Conservation (phyloP, 768 basidiomycete genomes). For the Nidula microcarpa region DNA sequence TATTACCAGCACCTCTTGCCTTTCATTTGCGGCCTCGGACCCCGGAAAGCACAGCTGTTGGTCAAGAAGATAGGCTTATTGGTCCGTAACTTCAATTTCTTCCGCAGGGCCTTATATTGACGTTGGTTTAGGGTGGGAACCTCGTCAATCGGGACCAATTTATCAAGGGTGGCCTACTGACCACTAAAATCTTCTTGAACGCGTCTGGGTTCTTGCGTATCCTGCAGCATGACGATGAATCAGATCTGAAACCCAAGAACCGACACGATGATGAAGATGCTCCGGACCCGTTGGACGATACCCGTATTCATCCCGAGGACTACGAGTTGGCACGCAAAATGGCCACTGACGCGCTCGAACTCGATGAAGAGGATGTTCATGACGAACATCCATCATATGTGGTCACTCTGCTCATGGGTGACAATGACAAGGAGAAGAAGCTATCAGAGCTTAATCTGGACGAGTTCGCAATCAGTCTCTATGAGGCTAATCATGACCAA, state of each 20-base stretch:
- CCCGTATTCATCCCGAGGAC: conserved; percentile 95
- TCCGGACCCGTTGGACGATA: conserved; percentile 89
- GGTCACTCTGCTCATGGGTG: conserved; percentile 82
- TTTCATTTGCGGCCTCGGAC: conserved; percentile 91
- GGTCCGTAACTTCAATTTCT: conserved; percentile 39
- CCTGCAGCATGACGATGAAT: conserved; percentile 47
- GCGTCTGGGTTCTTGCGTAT: conserved; percentile 91
- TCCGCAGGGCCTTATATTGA: conserved; percentile 2
- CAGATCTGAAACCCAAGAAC: conserved; percentile 61
- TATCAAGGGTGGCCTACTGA: conserved; percentile 74
- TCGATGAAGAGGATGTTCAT: conserved; percentile 96
- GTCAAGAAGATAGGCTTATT: conserved; percentile 75
- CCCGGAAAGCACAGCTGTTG: conserved; percentile 85
- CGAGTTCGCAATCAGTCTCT: conserved; percentile 92
- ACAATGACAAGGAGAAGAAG: conserved; percentile 74
- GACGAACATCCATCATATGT: conserved; percentile 90
- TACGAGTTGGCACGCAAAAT: conserved; percentile 98
- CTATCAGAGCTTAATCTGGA: conserved; percentile 90
- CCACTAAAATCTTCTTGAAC: conserved; percentile 88
- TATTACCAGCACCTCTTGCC: conserved; percentile 90
- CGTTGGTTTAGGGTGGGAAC: conserved; percentile 67
- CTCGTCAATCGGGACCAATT: conserved; percentile 87
- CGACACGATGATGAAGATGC: conserved; percentile 67
- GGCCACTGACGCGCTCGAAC: conserved; percentile 94
- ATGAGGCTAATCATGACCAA: conserved; percentile 75